Evolutionary conservation across 352 stramenopile species (phyloP).

Genomic region (Phytophthora syringae): DNA sequence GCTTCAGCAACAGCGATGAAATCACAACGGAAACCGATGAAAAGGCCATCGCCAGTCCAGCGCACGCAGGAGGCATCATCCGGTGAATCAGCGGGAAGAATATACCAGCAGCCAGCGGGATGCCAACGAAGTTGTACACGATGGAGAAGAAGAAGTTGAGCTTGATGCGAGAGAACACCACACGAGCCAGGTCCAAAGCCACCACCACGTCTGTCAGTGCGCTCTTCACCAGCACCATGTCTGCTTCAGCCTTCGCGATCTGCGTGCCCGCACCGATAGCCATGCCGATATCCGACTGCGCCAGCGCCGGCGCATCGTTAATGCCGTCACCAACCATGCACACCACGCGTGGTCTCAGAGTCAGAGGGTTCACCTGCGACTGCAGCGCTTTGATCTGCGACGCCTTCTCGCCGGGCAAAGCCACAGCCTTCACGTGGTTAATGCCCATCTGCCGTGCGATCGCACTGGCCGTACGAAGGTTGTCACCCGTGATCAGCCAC

Average conservation of each 20-base stretch:
- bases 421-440: constrained; percentile 83
- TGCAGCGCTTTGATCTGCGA: constrained; percentile 90
- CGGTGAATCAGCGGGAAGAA: constrained; percentile 87
- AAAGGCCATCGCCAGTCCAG: constrained; percentile 88
- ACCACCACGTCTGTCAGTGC: constrained; percentile 84
- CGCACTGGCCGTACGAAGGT: constrained; percentile 89
- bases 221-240: constrained; percentile 92
- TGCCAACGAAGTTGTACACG: constrained; percentile 86
- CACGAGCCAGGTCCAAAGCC: constrained; percentile 79
- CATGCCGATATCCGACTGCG: constrained; percentile 93
- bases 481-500: constrained; percentile 93
- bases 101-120: constrained; percentile 83
- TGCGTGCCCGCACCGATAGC: constrained; percentile 93
- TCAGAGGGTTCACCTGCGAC: constrained; percentile 71
- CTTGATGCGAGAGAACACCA: constrained; percentile 84
- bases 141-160: constrained; percentile 91
- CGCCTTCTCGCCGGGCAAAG: constrained; percentile 95
- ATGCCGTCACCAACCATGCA: constrained; percentile 95
- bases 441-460: constrained; percentile 93
- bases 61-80: constrained; percentile 86
- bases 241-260: constrained; percentile 86
- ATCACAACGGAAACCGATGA: constrained; percentile 89
- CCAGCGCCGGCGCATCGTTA: constrained; percentile 95
- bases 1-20: constrained; percentile 85
- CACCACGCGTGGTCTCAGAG: constrained; percentile 81